Evolutionary conservation across 805 yeast species (phyloP), one percentile per base, ranked within the genome.

Genomic region (Schwanniomyces occidentalis): DNA sequence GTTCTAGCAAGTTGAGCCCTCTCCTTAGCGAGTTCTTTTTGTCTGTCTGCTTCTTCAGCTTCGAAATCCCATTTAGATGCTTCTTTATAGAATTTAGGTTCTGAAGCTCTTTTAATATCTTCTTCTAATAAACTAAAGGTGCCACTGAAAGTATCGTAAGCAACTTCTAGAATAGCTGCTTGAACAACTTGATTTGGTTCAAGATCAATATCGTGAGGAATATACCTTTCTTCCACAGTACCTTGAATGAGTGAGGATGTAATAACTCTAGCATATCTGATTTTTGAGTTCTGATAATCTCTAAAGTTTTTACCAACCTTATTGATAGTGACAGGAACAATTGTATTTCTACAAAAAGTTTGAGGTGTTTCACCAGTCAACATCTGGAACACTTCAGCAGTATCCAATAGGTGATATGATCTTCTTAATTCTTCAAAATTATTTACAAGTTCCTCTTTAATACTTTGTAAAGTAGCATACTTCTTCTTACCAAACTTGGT

Each of bases 351-450:
- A 38, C 74, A 73, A 62, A 89, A 80, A 1, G 86, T 66, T 32
- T 81, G 80, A 7, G 70, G 66, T 3, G 86, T 76, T 57, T 91
- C 98, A 38, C 96, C 95, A 0, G 98, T 89, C 42, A 93, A 73
- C 75, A 87, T 77, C 39, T 83, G 83, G 74, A 93, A 93, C 7
- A 91, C 79, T 52, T 89, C 95, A 24, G 72, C 68, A 18, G 75
- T 78, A 25, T 73, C 77, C 56, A 90, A 63, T 8, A 71, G 50
- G 44, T 78, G 85, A 75, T 82, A 82, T 8, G 80, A 71, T 40
- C 80, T 71, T 59, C 99, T 77, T 48, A 85, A 71, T 64, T 93
- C 99, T 50, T 81, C 93, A 56, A 79, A 93, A 44, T 90, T 91
- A 46, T 80, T 83, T 48, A 86, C 86, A 44, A 93, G 74, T 62